These are phyloP conservation scores for Scheffersomyces quercinus DNA, from an alignment of 1,139 yeast genomes.

Conservation along the genomic window DNA sequence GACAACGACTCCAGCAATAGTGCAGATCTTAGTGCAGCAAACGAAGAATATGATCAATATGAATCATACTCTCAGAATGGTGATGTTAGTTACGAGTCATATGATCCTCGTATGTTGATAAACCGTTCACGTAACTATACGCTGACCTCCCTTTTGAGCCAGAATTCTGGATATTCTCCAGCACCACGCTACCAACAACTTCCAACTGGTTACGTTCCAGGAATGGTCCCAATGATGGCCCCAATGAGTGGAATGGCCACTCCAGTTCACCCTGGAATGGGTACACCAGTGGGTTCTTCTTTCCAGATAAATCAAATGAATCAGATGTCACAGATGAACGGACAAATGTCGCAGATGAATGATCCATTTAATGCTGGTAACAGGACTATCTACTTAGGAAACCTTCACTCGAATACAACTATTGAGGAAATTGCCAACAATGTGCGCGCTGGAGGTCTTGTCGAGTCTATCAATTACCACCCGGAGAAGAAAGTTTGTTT, in stretches of 20 bases:
- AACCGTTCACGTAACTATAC: background rate
- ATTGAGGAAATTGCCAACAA: slow-evolving; percentile 53
- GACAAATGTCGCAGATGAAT: slow-evolving; percentile 1
- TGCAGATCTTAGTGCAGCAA: too few species aligned
- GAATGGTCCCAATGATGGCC: background rate
- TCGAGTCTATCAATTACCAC: slow-evolving; percentile 39
- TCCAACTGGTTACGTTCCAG: background rate
- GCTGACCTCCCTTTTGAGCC: background rate
- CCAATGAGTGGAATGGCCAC: background rate
- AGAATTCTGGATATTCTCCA: background rate
- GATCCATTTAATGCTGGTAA: slow-evolving; percentile 31
- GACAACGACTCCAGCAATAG: too few species aligned
- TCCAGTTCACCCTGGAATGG: background rate
- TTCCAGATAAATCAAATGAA: background rate
- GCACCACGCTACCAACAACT: background rate
- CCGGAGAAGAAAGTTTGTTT: slow-evolving; percentile 44
- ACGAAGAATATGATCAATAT: too few species aligned
- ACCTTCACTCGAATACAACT: slow-evolving; percentile 45
- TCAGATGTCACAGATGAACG: too few species aligned
- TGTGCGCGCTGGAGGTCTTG: slow-evolving; percentile 50
- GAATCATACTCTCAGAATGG: too few species aligned
- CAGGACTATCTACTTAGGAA: slow-evolving; percentile 46
- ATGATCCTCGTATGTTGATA: too few species aligned
- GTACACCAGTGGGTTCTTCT: background rate
- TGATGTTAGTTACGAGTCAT: too few species aligned